Percentiles rank a stretch among this genome's conserved stretches.
Evolutionary conservation across 1,139 yeast species (phyloP).

Genomic region (Arxiozyma bovina): DNA sequence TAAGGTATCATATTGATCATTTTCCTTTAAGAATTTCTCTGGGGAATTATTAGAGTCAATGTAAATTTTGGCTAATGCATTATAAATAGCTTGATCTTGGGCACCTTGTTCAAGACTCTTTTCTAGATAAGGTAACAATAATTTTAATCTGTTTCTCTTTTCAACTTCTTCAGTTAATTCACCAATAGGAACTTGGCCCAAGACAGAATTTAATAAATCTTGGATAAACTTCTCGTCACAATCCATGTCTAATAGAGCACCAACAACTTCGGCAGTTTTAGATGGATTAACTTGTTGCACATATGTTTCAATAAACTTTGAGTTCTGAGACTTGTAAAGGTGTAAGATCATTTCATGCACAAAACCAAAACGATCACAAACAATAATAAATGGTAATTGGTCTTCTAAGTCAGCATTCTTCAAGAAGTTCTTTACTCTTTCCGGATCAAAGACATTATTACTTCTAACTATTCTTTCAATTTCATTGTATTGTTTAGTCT

Average conservation of each 20-base stretch:
- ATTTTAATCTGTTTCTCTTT: conserved; percentile 86
- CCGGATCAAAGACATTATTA: conserved; percentile 90
- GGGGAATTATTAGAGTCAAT: conserved; percentile 97
- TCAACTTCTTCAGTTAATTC: conserved; percentile 91
- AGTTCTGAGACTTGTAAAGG: conserved; percentile 88
- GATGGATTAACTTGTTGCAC: conserved; percentile 96
- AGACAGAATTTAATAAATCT: conserved; percentile 69
- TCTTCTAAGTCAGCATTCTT: conserved; percentile 91
- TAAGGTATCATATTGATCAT: conserved; percentile 77
- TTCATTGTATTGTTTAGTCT: conserved; percentile 82
- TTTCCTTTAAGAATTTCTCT: conserved; percentile 90
- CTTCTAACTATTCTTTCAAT: conserved; percentile 93
- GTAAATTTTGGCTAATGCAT: conserved; percentile 93
- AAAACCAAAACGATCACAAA: conserved; percentile 85
- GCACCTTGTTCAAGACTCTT: conserved; percentile 81
- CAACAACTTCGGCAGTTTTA: conserved; percentile 92
- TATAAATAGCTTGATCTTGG: conserved; percentile 84
- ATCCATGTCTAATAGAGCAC: conserved; percentile 92
- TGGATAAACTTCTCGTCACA: conserved; percentile 88
- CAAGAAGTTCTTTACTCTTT: conserved; percentile 91
- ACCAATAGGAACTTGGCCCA: conserved; percentile 90
- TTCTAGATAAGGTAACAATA: conserved; percentile 87
- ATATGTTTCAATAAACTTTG: conserved; percentile 92
- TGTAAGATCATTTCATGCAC: conserved; percentile 90
- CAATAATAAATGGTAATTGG: conserved; percentile 92